Evolutionary conservation across 805 yeast genomes (phyloP).

Genomic region (Candida railenensis): DNA sequence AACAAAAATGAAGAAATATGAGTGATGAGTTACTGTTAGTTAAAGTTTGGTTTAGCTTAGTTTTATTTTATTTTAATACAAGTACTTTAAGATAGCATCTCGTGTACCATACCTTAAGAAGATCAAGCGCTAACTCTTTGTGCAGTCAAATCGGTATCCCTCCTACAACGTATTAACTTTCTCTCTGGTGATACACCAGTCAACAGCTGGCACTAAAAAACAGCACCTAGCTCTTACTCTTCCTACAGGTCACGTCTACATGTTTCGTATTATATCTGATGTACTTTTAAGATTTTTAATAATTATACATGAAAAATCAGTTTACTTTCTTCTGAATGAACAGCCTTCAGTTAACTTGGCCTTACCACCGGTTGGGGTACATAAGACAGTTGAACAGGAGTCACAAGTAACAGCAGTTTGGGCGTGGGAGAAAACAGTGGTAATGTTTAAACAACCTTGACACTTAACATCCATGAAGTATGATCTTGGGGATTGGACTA

Average conservation of each 20-base stretch:
- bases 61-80: too few relatives aligned
- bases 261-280: neutral
- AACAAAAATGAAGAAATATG: neutral
- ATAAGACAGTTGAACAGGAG: conserved; percentile 95
- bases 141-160: too few relatives aligned
- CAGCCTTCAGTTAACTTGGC: conserved; percentile 99
- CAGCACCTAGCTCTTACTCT: neutral
- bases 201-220: too few relatives aligned
- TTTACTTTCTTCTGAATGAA: conserved; percentile 97
- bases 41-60: too few relatives aligned
- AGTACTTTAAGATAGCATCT: too few relatives aligned
- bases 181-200: too few relatives aligned
- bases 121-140: too few relatives aligned
- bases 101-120: too few relatives aligned
- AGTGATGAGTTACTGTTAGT: neutral
- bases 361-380: conserved; percentile 99
- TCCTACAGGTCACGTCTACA: conserved; percentile 1
- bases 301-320: conserved; percentile 1
- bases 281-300: neutral
- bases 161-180: too few relatives aligned
- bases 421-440: conserved; percentile 99
- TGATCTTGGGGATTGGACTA: conserved; percentile 98
- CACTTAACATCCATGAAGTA: conserved; percentile 99
- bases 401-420: conserved; percentile 99
- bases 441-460: conserved; percentile 98